Base-by-base conservation (phyloP, 352 stramenopile genomes). In the Plasmopara viticola region DNA sequence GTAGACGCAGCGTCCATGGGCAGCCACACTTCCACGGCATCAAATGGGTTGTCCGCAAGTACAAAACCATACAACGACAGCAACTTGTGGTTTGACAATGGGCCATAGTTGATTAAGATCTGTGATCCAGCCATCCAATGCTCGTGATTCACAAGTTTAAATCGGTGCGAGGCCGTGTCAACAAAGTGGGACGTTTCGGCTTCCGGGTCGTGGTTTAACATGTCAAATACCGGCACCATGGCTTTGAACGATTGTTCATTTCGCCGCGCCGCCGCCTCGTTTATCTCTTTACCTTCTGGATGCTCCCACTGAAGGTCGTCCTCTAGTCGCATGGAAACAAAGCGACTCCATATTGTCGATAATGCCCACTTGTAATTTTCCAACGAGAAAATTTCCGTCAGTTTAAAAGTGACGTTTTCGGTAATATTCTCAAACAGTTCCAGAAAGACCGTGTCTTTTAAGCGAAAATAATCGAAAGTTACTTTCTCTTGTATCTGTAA, bases 331-430 rank as follows among this genome's bases (percentile, higher is more conserved):
- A 93, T 41, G 31, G 82, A 89, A 35, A 93, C 82, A 29, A 90
- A 90, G 38, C 82, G 82, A 55, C 82, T 93, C 82, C 82, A 93
- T 61, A 93, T 86, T 34, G 79, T 90, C 12, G 82, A 90, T n/a
- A 93, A 49, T 28, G 79, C 82, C 82, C 82, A 93, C 50, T 84
- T 77, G 66, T 89, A 93, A 55, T 79, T 72, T 0, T 83, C 68
- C 14, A 87, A 65, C 3, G 78, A 88, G 45, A 90, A 89, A 20
- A 47, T 68, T 18, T 67, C 53, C 9, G 73, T 50, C 2, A 47
- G 48, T 13, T 64, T 58, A 1, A 71, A 15, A 20, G 51, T 68
- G 38, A 67, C 54, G n/a, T 44, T 54, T 14, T 57, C 56, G 0
- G 53, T 42, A 14, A 84, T 18, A 9, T 74, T 65, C 14, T 78